A percentile compares a stretch with the other conserved stretches of the same genome.
Conservation (phyloP, 192 early-diverging fungal species). For the Paraglomus brasilianum region DNA sequence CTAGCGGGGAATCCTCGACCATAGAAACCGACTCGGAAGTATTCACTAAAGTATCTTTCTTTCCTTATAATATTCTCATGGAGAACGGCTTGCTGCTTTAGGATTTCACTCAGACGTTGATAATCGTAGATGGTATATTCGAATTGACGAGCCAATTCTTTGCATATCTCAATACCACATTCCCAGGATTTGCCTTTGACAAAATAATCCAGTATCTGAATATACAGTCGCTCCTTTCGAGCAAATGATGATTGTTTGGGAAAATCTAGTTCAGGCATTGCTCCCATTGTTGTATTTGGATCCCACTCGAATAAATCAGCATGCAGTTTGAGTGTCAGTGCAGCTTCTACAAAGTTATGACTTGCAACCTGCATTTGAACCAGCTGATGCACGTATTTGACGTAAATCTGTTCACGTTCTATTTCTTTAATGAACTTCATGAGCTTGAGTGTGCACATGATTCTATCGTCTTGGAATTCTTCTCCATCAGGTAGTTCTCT, state of each 20-base stretch:
- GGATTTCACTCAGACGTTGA: slow-evolving; percentile 49
- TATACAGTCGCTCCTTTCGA: slow-evolving; percentile 63
- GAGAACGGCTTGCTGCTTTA: slow-evolving; percentile 55
- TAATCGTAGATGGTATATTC: slow-evolving; percentile 57
- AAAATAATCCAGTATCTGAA: slow-evolving; percentile 58
- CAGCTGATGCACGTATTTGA: slow-evolving; percentile 67
- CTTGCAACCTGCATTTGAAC: slow-evolving; percentile 54
- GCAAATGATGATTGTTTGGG: slow-evolving; percentile 51
- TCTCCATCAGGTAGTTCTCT: slow-evolving; percentile 54
- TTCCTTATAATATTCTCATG: slow-evolving; percentile 49
- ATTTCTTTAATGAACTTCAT: slow-evolving; percentile 62
- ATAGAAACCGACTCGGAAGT: slow-evolving; percentile 76
- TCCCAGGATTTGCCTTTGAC: slow-evolving; percentile 72
- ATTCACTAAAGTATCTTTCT: slow-evolving; percentile 55
- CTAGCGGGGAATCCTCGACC: slow-evolving; percentile 55
- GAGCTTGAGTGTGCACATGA: slow-evolving; percentile 59
- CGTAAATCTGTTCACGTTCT: slow-evolving; percentile 59
- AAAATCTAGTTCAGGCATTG: slow-evolving; percentile 57
- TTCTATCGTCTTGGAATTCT: slow-evolving; percentile 61
- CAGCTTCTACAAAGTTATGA: slow-evolving; percentile 65
- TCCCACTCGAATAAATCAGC: slow-evolving; percentile 67
- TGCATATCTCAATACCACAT: slow-evolving; percentile 61
- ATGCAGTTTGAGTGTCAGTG: slow-evolving; percentile 63
- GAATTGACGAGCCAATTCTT: slow-evolving; percentile 61
- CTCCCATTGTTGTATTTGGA: slow-evolving; percentile 43